phyloP scores from a whole-genome alignment of 1,284 basidiomycete species.

The Sanghuangporus weigelae region DNA sequence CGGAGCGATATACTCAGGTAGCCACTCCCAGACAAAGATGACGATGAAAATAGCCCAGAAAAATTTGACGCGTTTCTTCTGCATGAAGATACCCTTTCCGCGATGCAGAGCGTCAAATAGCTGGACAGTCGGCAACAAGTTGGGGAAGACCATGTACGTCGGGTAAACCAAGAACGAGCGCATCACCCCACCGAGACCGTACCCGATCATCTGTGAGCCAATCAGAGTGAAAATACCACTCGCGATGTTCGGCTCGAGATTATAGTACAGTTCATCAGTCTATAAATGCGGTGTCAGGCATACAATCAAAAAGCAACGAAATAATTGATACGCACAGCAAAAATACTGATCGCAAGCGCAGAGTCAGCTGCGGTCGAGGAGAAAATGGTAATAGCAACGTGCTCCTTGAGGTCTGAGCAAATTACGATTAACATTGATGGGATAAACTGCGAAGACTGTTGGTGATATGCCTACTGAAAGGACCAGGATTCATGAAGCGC shows the following conservation, averaged over 20 bases:
- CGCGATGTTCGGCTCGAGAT: conserved; percentile 41
- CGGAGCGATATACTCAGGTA: conserved; percentile 38
- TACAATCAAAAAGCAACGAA: no score
- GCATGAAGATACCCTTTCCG: conserved; percentile 40
- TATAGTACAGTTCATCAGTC: conserved; percentile 46
- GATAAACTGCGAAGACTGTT: no score
- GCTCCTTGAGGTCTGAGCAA: conserved; percentile 48
- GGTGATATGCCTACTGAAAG: conserved; percentile 38
- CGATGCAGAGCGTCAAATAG: conserved; percentile 49
- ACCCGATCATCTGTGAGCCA: conserved; percentile 48
- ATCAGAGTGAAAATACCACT: conserved; percentile 44
- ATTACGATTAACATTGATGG: neutral
- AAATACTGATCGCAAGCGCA: conserved; percentile 39
- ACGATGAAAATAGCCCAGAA: conserved; percentile 52
- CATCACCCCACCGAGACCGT: conserved; percentile 45
- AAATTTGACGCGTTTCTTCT: conserved; percentile 49
- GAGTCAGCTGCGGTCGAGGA: conserved; percentile 44
- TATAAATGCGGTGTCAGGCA: conserved; percentile 19
- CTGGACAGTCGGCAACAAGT: conserved; percentile 21
- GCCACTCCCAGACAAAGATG: conserved; percentile 48
- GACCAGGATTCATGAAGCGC: conserved; percentile 50
- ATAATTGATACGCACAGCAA: conserved; percentile 7
- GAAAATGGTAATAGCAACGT: conserved; percentile 57
- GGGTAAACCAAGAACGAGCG: conserved; percentile 33
- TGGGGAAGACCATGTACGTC: conserved; percentile 24